A percentile compares a stretch with the other conserved stretches of the same genome.
These are phyloP conservation scores for Colletotrichum chlorophyti DNA, from an alignment of 2,329 filamentous ascomycete species.

Conservation along the genomic window DNA sequence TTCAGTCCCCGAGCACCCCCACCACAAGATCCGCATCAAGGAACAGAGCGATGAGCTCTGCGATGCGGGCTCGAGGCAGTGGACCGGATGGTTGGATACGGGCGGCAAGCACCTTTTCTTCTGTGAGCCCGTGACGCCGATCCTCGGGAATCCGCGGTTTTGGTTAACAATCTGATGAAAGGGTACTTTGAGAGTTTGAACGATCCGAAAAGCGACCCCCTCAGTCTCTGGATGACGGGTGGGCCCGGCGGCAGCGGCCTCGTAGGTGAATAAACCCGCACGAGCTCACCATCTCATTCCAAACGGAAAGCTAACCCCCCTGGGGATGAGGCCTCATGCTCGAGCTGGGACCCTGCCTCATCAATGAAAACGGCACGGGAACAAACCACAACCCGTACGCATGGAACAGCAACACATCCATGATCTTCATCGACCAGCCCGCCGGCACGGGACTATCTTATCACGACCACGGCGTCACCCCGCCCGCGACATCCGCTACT, in stretches of 20 bases:
- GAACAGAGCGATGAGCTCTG: conserved; percentile 35
- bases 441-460: conserved; percentile 67
- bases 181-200: conserved; percentile 38
- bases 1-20: conserved; percentile 24
- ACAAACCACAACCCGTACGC: conserved; percentile 28
- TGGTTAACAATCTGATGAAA: neutral
- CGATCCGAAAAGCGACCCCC: conserved; percentile 36
- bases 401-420: conserved; percentile 33
- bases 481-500: conserved; percentile 46
- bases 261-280: conserved; percentile 40
- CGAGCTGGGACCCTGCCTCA: conserved; percentile 29
- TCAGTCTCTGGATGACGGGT: conserved; percentile 66
- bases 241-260: conserved; percentile 64
- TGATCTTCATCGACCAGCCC: conserved; percentile 56
- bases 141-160: too few species aligned
- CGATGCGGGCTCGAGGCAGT: conserved; percentile 34
- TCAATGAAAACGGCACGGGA: conserved; percentile 18
- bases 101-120: conserved; percentile 32
- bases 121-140: conserved; percentile 10
- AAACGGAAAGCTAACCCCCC: too few species aligned
- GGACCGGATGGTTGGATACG: conserved; percentile 37
- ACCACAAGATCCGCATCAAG: conserved; percentile 34
- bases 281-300: neutral
- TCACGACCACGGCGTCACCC: conserved; percentile 26
- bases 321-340: conserved; percentile 13